phyloP scores from a whole-genome alignment of 768 basidiomycete species.

The Xerocomellus intermedius region DNA sequence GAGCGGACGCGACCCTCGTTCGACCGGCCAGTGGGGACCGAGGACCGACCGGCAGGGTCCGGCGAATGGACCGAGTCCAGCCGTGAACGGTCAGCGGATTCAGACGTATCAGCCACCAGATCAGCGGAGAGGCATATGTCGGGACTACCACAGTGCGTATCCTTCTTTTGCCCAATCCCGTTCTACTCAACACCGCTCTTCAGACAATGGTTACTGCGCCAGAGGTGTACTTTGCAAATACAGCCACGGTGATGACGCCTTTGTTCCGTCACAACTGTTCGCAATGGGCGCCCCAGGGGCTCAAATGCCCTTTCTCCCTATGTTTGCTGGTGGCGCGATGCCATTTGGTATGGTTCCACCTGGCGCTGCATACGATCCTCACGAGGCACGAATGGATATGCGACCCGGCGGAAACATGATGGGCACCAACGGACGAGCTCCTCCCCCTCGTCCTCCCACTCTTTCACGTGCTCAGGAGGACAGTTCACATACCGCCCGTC shows the following conservation, averaged over 20 bases:
- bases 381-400: conserved; percentile 81
- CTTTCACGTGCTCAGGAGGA: conserved; percentile 58
- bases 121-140: conserved; percentile 75
- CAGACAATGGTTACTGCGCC: conserved; percentile 90
- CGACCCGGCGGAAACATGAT: conserved; percentile 44
- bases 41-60: conserved; percentile 31
- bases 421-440: conserved; percentile 31
- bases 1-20: conserved; percentile 40
- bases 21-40: conserved; percentile 43
- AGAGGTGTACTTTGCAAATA: conserved; percentile 88
- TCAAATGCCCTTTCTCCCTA: conserved; percentile 63
- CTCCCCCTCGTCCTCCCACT: conserved; percentile 53
- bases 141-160: conserved; percentile 88
- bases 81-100: conserved; percentile 45
- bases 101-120: conserved; percentile 70
- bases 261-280: conserved; percentile 69
- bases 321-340: conserved; percentile 58
- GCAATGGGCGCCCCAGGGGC: conserved; percentile 46
- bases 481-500: conserved; percentile 39
- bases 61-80: conserved; percentile 26
- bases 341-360: conserved; percentile 51
- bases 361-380: conserved; percentile 67
- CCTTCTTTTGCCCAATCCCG: conserved; percentile 1
- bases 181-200: conserved; percentile 9
- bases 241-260: conserved; percentile 89